phyloP scores from a whole-genome alignment of 768 basidiomycete species.

The Phanerochaete carnosa region DNA sequence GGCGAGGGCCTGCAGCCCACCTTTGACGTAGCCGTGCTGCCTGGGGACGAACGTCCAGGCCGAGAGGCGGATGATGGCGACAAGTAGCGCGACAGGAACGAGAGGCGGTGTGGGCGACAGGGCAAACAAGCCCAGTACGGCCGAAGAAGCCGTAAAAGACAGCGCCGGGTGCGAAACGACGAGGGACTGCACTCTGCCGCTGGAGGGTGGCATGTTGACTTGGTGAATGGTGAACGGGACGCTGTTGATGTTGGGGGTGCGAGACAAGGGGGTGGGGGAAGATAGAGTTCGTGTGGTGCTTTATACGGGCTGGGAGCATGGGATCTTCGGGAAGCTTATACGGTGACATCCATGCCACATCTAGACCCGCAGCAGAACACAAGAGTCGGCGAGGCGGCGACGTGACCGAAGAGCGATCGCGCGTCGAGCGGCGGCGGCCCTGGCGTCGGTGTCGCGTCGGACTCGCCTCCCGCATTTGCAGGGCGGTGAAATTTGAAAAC shows the following conservation, averaged over 20 bases:
- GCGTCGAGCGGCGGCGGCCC: too few relatives aligned
- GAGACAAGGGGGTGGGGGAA: neutral
- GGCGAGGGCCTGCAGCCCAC: conserved; percentile 16
- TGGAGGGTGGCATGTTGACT: neutral
- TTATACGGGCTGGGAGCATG: neutral
- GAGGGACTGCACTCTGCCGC: neutral
- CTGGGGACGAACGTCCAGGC: conserved; percentile 17
- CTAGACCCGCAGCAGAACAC: neutral
- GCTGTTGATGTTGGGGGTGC: neutral
- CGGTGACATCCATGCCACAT: neutral
- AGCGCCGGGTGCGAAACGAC: conserved; percentile 5
- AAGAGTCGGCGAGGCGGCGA: too few relatives aligned
- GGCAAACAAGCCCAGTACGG: conserved; percentile 20
- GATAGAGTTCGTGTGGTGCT: neutral
- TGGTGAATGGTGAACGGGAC: neutral
- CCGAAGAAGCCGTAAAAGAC: neutral
- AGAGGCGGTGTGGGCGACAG: conserved; percentile 29
- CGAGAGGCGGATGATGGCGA: conserved; percentile 25
- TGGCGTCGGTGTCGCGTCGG: too few relatives aligned
- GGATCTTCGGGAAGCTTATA: neutral
- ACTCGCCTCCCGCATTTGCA: too few relatives aligned
- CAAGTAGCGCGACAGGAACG: conserved; percentile 24
- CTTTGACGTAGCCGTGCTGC: neutral
- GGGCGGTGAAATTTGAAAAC: too few relatives aligned
- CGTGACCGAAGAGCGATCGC: too few relatives aligned